Conservation (phyloP, 768 basidiomycete species). For the Lepiota venenata region DNA sequence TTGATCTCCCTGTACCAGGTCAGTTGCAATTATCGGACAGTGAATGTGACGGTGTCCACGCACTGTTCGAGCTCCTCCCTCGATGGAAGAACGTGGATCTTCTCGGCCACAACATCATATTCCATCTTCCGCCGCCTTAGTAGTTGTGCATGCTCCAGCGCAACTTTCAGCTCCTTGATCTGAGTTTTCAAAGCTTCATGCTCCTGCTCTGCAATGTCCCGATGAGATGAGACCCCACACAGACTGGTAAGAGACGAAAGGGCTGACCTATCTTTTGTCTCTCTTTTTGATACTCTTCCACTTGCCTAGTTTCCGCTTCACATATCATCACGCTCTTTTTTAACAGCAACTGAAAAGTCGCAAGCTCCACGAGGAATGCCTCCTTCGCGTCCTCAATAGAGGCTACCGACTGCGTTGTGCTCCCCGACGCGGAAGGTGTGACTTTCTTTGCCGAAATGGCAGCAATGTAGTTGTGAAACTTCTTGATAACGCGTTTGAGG, state of each 20-base stretch:
- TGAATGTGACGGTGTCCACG: slow-evolving; percentile 26
- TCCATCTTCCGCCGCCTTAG: slow-evolving; percentile 78
- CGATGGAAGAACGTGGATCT: slow-evolving; percentile 72
- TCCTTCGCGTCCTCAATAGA: slow-evolving; percentile 70
- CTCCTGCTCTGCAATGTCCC: slow-evolving; percentile 53
- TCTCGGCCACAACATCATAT: slow-evolving; percentile 82
- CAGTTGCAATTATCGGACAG: not conserved
- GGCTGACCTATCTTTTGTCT: slow-evolving; percentile 65
- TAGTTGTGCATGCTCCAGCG: slow-evolving; percentile 76
- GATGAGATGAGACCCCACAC: slow-evolving; percentile 9
- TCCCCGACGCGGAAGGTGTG: slow-evolving; percentile 22
- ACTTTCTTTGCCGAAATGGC: slow-evolving; percentile 48
- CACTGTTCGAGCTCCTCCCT: slow-evolving; percentile 77
- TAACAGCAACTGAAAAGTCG: slow-evolving; percentile 69
- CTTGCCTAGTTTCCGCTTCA: slow-evolving; percentile 82
- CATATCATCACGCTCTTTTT: slow-evolving; percentile 82
- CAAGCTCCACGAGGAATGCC: slow-evolving; percentile 74
- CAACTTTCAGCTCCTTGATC: slow-evolving; percentile 74
- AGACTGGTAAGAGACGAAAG: not conserved
- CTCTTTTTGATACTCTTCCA: slow-evolving; percentile 78
- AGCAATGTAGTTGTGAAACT: slow-evolving; percentile 71
- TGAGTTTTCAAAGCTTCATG: slow-evolving; percentile 63
- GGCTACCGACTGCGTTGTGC: slow-evolving; percentile 17
- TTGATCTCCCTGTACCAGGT: slow-evolving; percentile 51
- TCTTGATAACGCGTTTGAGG: slow-evolving; percentile 74